These are phyloP conservation scores for Breviolum minutum DNA, from an alignment of 73 alveolate genomes.

Conservation along the genomic window DNA sequence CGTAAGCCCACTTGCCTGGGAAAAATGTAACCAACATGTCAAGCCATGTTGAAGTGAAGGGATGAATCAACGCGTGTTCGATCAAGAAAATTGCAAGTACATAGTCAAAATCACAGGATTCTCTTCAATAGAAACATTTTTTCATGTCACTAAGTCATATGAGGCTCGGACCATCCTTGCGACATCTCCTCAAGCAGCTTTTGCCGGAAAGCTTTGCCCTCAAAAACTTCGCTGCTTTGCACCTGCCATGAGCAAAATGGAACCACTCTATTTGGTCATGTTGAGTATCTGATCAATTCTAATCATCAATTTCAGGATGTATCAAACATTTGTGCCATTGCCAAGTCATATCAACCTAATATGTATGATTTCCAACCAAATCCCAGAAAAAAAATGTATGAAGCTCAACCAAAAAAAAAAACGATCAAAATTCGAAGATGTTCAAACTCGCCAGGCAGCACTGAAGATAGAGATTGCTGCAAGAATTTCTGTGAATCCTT, in stretches of 20 bases:
- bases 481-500: slow-evolving; percentile 25
- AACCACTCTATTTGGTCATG: not conserved
- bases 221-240: slow-evolving; percentile 26
- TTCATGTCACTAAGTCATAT: not conserved
- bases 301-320: not conserved
- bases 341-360: too few relatives aligned
- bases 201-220: slow-evolving; percentile 46
- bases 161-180: not conserved
- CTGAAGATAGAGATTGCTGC: slow-evolving; percentile 27
- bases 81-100: too few relatives aligned
- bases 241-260: not conserved
- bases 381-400: too few relatives aligned
- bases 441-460: not conserved
- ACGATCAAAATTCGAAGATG: too few relatives aligned
- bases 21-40: not conserved
- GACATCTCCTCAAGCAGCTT: slow-evolving; percentile 52
- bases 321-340: not conserved
- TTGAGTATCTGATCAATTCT: too few relatives aligned
- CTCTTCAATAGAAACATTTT: too few relatives aligned
- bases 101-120: too few relatives aligned
- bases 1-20: slow-evolving; percentile 31
- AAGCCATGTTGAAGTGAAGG: not conserved
- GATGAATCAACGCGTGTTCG: too few relatives aligned
- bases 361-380: too few relatives aligned
- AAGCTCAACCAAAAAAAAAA: too few relatives aligned